Evolutionary conservation across 768 basidiomycete species (phyloP).

Genomic region (Suillus cothurnatus): DNA sequence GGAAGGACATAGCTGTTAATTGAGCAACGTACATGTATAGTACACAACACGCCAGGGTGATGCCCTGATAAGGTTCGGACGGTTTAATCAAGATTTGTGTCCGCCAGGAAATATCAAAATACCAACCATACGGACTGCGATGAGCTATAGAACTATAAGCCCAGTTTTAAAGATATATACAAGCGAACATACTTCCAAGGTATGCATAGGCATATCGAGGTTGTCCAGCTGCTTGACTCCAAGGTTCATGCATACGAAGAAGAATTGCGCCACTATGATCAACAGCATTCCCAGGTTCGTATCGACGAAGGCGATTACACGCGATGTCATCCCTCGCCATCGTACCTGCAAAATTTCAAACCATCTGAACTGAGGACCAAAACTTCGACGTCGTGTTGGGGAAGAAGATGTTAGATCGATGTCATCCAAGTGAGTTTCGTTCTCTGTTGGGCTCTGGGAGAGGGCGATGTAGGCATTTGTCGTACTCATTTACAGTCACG

Average conservation of each 20-base stretch:
- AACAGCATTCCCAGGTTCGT: constrained; percentile 62
- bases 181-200: constrained; percentile 48
- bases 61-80: constrained; percentile 33
- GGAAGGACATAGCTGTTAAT: background rate
- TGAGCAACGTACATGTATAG: constrained; percentile 45
- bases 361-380: background rate
- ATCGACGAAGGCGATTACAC: constrained; percentile 15
- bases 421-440: background rate
- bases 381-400: too few relatives aligned
- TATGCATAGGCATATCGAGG: constrained; percentile 58
- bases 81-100: constrained; percentile 1
- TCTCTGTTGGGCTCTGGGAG: background rate
- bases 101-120: background rate
- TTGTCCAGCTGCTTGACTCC: constrained; percentile 63
- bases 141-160: constrained; percentile 38
- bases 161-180: background rate
- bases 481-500: background rate
- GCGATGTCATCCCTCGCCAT: background rate
- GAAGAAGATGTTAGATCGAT: background rate
- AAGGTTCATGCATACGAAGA: constrained; percentile 62
- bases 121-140: constrained; percentile 61
- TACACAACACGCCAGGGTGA: constrained; percentile 56
- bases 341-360: background rate
- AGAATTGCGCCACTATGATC: constrained; percentile 57
- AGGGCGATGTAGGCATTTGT: background rate